Evolutionary conservation across 352 stramenopile species (phyloP).

Genomic region (Detonula confervacea): DNA sequence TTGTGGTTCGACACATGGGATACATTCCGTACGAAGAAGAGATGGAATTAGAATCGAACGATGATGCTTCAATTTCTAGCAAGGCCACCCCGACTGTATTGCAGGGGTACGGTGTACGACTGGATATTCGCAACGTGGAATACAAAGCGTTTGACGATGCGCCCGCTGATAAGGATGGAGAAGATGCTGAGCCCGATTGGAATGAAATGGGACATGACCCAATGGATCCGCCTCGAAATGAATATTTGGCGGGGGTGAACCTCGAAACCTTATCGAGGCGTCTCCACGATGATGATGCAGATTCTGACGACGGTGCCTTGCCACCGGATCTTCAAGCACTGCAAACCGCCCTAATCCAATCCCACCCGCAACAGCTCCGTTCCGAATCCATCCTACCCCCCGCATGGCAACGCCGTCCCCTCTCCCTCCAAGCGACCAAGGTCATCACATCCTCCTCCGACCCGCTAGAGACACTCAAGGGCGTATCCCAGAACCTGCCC

Average conservation of each 20-base stretch:
- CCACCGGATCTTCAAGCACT: slow-evolving; percentile 59
- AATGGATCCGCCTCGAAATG: slow-evolving; percentile 36
- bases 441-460: slow-evolving; percentile 63
- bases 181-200: slow-evolving; percentile 52
- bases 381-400: slow-evolving; percentile 72
- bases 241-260: slow-evolving; percentile 80
- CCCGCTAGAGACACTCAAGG: slow-evolving; percentile 69
- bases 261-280: slow-evolving; percentile 44
- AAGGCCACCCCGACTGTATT: slow-evolving; percentile 55
- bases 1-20: slow-evolving; percentile 79
- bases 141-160: slow-evolving; percentile 85
- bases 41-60: slow-evolving; percentile 6
- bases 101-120: slow-evolving; percentile 81
- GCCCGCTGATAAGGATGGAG: slow-evolving; percentile 45
- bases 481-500: slow-evolving; percentile 82
- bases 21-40: slow-evolving; percentile 63
- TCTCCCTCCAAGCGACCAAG: slow-evolving; percentile 77
- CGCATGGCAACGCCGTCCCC: slow-evolving; percentile 70
- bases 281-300: slow-evolving; percentile 8
- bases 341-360: slow-evolving; percentile 61
- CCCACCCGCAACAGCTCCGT: slow-evolving; percentile 46
- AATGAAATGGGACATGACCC: slow-evolving; percentile 50
- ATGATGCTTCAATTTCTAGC: neutral
- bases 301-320: slow-evolving; percentile 25
- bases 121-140: slow-evolving; percentile 86